A percentile compares a stretch with the other conserved stretches of the same genome.
Evolutionary conservation across 139 green algal species (phyloP).

Genomic region (Chlamydomonas asymmetrica): DNA sequence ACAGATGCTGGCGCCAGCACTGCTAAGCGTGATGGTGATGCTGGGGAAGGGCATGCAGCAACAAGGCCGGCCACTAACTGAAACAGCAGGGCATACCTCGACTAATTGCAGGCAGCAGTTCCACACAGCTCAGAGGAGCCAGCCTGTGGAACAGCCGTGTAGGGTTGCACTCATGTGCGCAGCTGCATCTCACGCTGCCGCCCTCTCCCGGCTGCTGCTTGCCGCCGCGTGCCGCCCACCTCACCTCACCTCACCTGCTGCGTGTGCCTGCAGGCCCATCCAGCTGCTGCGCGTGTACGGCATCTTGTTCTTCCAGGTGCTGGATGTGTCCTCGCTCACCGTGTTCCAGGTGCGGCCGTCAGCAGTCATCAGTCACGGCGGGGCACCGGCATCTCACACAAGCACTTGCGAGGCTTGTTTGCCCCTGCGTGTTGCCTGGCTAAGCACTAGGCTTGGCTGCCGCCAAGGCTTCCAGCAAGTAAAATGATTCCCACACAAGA

Average conservation of each 20-base stretch:
- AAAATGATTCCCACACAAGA: too few species aligned
- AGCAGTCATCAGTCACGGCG: too few species aligned
- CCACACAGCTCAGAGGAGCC: background rate
- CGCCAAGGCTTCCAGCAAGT: too few species aligned
- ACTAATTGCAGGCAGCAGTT: background rate
- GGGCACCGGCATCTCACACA: too few species aligned
- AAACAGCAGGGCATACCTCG: background rate
- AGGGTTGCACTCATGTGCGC: background rate
- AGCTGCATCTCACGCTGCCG: background rate
- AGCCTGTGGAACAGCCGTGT: background rate
- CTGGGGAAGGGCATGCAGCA: background rate
- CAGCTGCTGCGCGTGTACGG: constrained; percentile 26
- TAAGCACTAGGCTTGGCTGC: too few species aligned
- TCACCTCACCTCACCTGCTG: background rate
- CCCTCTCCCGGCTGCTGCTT: background rate
- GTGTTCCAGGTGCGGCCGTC: constrained; percentile 27
- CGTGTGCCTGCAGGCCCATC: constrained; percentile 8
- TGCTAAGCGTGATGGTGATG: background rate
- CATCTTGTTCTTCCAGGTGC: constrained; percentile 21
- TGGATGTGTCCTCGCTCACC: constrained; percentile 20
- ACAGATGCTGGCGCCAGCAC: background rate
- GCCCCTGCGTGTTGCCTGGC: too few species aligned
- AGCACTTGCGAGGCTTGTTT: too few species aligned
- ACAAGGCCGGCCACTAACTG: background rate
- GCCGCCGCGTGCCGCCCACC: too few species aligned